Evolutionary conservation across 2,329 filamentous ascomycete species (phyloP).

Genomic region (Colletotrichum shisoi): DNA sequence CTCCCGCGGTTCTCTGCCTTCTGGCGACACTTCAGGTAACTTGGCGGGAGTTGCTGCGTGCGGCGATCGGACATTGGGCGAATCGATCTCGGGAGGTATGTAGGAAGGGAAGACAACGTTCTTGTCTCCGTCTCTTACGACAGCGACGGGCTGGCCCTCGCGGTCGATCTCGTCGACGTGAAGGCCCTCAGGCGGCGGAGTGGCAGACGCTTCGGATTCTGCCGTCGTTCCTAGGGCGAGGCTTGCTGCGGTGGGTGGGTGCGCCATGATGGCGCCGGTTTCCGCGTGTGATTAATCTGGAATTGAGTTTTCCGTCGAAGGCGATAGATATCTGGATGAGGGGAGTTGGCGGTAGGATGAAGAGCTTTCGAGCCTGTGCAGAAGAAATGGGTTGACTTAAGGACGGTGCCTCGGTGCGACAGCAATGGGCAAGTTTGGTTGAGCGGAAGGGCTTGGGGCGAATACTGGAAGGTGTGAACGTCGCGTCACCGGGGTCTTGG

Average conservation of each 20-base stretch:
- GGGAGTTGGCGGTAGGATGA: neutral
- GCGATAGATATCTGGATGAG: neutral
- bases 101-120: conserved; percentile 47
- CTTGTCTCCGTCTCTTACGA: conserved; percentile 47
- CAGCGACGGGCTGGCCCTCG: conserved; percentile 43
- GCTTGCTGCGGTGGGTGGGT: conserved; percentile 24
- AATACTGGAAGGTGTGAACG: neutral
- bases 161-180: conserved; percentile 44
- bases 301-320: neutral
- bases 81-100: conserved; percentile 46
- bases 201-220: conserved; percentile 28
- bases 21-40: neutral
- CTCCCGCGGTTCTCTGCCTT: conserved; percentile 23
- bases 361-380: neutral
- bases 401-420: neutral
- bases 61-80: conserved; percentile 23
- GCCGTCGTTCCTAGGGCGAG: conserved; percentile 25
- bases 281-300: neutral
- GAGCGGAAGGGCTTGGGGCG: neutral
- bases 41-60: conserved; percentile 12
- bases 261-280: conserved; percentile 32
- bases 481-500: conserved; percentile 37
- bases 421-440: conserved; percentile 2
- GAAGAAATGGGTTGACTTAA: neutral
- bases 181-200: conserved; percentile 39